These are phyloP conservation scores for Pouteria campechiana DNA, from an alignment of 179 eudicot species.

Conservation along the genomic window DNA sequence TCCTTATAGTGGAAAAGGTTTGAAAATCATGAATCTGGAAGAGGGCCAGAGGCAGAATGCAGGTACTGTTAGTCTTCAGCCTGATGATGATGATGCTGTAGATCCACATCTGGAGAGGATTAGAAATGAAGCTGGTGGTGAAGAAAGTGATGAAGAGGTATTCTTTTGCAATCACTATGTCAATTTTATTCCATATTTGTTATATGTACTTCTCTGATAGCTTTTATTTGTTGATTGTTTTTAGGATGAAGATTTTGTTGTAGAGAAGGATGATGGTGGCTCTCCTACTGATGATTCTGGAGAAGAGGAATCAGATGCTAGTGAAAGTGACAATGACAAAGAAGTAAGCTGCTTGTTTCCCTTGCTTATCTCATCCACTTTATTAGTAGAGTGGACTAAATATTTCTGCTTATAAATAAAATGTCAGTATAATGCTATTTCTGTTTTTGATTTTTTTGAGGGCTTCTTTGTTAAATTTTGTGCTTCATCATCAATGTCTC, in stretches of 20 bases:
- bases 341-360: slow-evolving; percentile 33
- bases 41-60: slow-evolving; percentile 35
- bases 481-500: background rate
- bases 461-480: background rate
- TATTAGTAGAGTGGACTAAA: too few relatives aligned
- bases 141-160: slow-evolving; percentile 97
- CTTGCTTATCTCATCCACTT: too few relatives aligned
- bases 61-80: slow-evolving; percentile 50
- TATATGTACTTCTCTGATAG: background rate
- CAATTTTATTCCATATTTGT: background rate
- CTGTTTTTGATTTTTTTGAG: too few relatives aligned
- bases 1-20: slow-evolving; percentile 54
- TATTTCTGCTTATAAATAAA: too few relatives aligned
- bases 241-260: slow-evolving; percentile 88
- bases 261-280: slow-evolving; percentile 77
- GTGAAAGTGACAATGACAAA: slow-evolving; percentile 43
- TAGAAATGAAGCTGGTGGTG: slow-evolving; percentile 60
- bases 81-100: slow-evolving; percentile 70
- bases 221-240: background rate
- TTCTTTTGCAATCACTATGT: background rate
- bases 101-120: slow-evolving; percentile 95
- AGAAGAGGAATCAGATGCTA: slow-evolving; percentile 71
- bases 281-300: slow-evolving; percentile 94
- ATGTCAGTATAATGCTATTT: too few relatives aligned
- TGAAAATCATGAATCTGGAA: slow-evolving; percentile 72